These are phyloP conservation scores for Aspergillus aculeatinus DNA, from an alignment of 2,329 filamentous ascomycete species.

Conservation along the genomic window DNA sequence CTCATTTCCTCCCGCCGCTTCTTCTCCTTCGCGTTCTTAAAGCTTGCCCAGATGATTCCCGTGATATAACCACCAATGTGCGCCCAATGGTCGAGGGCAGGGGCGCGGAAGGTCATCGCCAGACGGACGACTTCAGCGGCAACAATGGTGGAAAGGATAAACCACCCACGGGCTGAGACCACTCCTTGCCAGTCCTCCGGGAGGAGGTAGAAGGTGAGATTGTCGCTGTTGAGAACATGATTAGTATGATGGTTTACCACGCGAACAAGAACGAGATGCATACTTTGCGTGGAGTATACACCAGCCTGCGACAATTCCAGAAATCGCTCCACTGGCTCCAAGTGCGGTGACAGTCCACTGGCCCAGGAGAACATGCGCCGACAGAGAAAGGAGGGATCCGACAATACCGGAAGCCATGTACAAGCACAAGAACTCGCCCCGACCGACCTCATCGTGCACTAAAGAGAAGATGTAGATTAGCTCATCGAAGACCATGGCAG, in stretches of 20 bases:
- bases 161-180: slow-evolving; percentile 43
- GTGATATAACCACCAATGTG: slow-evolving; percentile 45
- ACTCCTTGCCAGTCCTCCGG: slow-evolving; percentile 40
- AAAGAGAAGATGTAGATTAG: neutral
- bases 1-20: slow-evolving; percentile 17
- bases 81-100: slow-evolving; percentile 41
- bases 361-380: slow-evolving; percentile 44
- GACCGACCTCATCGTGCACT: slow-evolving; percentile 57
- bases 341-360: slow-evolving; percentile 49
- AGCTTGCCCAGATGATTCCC: slow-evolving; percentile 28
- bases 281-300: slow-evolving; percentile 50
- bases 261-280: slow-evolving; percentile 10
- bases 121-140: slow-evolving; percentile 38
- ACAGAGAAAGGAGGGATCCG: slow-evolving; percentile 49
- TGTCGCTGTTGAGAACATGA: slow-evolving; percentile 31
- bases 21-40: slow-evolving; percentile 14
- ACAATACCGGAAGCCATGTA: slow-evolving; percentile 51
- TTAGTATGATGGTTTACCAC: neutral
- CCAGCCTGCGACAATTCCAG: slow-evolving; percentile 51
- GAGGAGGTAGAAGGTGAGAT: slow-evolving; percentile 43
- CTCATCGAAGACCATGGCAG: slow-evolving; percentile 2
- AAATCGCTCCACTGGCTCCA: slow-evolving; percentile 53
- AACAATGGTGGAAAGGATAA: slow-evolving; percentile 38
- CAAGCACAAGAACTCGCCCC: slow-evolving; percentile 56
- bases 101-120: slow-evolving; percentile 29